A percentile compares a stretch with the other conserved stretches of the same genome.
These are phyloP conservation scores for Pyrus communis DNA, from an alignment of 306 rosid genomes.

Conservation along the genomic window DNA sequence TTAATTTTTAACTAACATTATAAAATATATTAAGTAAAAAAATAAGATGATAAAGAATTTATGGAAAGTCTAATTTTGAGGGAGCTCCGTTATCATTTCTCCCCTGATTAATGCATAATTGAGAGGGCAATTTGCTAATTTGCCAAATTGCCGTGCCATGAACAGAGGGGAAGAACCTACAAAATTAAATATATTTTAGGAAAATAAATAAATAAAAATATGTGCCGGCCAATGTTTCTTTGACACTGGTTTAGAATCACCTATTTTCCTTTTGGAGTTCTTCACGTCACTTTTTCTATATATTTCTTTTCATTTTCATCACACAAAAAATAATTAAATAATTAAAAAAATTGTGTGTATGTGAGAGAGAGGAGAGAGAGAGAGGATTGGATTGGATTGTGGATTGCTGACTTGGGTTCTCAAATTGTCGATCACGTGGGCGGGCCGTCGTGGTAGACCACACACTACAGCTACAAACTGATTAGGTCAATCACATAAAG, in stretches of 20 bases:
- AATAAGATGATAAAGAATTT: accelerated
- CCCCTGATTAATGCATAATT: not conserved
- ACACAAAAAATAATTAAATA: not conserved
- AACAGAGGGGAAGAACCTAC: not conserved
- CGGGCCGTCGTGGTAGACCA: conserved; percentile 72
- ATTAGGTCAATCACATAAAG: conserved; percentile 51
- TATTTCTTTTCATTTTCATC: conserved; percentile 44
- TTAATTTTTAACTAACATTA: no score
- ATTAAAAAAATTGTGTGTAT: not conserved
- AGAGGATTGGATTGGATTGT: conserved; percentile 27
- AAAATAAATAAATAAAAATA: conserved; percentile 8
- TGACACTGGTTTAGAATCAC: conserved; percentile 40
- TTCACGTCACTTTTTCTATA: conserved; percentile 65
- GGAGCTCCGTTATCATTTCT: no score
- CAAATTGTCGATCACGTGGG: conserved; percentile 84
- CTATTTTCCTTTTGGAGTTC: conserved; percentile 55
- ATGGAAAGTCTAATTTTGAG: accelerated
- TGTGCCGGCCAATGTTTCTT: conserved; percentile 63
- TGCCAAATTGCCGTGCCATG: conserved; percentile 10
- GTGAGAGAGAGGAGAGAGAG: not conserved
- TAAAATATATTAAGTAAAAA: no score
- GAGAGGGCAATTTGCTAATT: not conserved
- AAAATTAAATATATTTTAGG: not conserved
- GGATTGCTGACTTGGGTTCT: conserved; percentile 59
- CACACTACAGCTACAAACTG: conserved; percentile 33